These are phyloP conservation scores for Ceratobasidium sp. DNA, from an alignment of 1,284 basidiomycete genomes.

Conservation along the genomic window DNA sequence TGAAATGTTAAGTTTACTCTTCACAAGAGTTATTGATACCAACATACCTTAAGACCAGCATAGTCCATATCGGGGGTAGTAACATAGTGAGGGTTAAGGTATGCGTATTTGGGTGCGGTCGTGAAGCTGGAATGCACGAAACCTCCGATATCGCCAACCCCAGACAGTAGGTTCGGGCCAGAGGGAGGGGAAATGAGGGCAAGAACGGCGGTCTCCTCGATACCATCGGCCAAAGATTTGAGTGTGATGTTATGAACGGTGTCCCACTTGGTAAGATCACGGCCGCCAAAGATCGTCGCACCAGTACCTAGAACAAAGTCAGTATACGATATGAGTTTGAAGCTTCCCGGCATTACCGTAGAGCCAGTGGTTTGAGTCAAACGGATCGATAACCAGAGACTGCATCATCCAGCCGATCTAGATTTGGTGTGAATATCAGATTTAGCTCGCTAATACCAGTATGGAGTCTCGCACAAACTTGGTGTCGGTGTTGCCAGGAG, in stretches of 20 bases:
- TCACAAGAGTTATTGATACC: neutral
- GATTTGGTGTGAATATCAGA: slow-evolving; percentile 48
- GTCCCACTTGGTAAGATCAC: slow-evolving; percentile 65
- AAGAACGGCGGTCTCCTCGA: slow-evolving; percentile 68
- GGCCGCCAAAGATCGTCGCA: slow-evolving; percentile 57
- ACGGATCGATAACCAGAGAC: slow-evolving; percentile 64
- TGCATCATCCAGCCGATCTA: slow-evolving; percentile 54
- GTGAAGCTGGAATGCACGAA: slow-evolving; percentile 62
- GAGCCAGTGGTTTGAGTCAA: slow-evolving; percentile 66
- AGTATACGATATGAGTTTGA: neutral
- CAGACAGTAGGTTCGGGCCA: slow-evolving; percentile 56
- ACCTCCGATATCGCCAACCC: slow-evolving; percentile 60
- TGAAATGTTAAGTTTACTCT: neutral
- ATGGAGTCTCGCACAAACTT: slow-evolving; percentile 50
- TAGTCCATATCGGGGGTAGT: slow-evolving; percentile 59
- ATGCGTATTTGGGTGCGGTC: slow-evolving; percentile 54
- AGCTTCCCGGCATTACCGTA: slow-evolving; percentile 58
- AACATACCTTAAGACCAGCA: slow-evolving; percentile 55
- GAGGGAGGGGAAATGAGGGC: slow-evolving; percentile 61
- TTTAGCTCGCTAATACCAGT: neutral
- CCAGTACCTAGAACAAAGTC: slow-evolving; percentile 17
- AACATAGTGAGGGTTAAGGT: slow-evolving; percentile 59
- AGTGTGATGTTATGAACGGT: slow-evolving; percentile 64
- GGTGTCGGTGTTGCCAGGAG: slow-evolving; percentile 33
- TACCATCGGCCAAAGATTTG: slow-evolving; percentile 65